Base-by-base conservation (phyloP, 2,329 filamentous ascomycete genomes). In the Fusarium abutilonis region DNA sequence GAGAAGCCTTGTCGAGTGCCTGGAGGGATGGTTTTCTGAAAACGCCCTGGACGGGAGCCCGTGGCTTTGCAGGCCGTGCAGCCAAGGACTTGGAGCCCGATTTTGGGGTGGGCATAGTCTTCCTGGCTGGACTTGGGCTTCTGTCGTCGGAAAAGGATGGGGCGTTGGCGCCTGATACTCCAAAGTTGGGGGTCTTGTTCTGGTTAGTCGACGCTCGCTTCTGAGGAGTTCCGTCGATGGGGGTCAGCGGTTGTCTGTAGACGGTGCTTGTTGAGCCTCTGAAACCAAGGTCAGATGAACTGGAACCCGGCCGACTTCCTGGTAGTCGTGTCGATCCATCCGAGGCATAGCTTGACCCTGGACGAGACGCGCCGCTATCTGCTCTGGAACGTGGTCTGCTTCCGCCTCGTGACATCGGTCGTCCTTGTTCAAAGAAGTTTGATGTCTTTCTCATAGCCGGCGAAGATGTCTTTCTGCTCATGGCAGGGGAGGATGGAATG, bases 401-500 rank as follows among this genome's bases (percentile, higher is more conserved):
- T 23, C 74, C 77, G 4, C 79, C 75, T 10, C 81, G 76, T 3
- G 83, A 83, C 14, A 73, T 68, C 9, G 89, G 83, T 11, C 84
- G 83, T n/a, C 87, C 81, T 2, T 80, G 76, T 44, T 86, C 87
- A 72, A 91, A 95, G 74, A 96, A 93, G 52, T 85, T 87, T 0
- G 91, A 92, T 9, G 84, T 80, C 50, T 87, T 86, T 56, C 86
- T 86, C 23, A 26, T 26, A 26, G 23, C 23, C 23, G 23, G 23
- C 6, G 23, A 26, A 26, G 91, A 92, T 9, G 84, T 80, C 50
- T 87, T 86, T 56, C 86, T 86, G 48, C 82, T 85, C 41, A 90
- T 75, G 1, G 85, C 86, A 5, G 93, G 93, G 1, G 93, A 95
- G 0, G 91, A 87, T 0, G 93, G 91, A 28, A 97, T 79, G 42